phyloP scores from a whole-genome alignment of 148 eudicot species.

The Rhododendron ovatum region DNA sequence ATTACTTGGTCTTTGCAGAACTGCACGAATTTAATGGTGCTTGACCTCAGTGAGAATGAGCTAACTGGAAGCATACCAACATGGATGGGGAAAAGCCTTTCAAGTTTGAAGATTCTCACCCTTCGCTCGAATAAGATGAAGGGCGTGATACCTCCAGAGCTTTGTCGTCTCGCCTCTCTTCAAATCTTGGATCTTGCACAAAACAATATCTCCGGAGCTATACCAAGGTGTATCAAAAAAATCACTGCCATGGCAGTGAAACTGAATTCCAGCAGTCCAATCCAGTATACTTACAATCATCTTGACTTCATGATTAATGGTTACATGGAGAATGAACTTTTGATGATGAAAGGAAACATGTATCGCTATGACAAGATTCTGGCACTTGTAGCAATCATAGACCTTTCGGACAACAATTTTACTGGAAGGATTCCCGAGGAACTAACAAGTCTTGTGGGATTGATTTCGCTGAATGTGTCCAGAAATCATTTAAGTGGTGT shows the following conservation, averaged over 20 bases:
- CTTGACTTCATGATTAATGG: neutral
- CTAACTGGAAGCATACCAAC: conserved; percentile 15
- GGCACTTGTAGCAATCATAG: conserved; percentile 5
- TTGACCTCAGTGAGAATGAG: conserved; percentile 15
- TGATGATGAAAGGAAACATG: conserved; percentile 9
- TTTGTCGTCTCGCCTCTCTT: conserved; percentile 7
- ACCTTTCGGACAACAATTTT: conserved; percentile 11
- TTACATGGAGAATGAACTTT: neutral
- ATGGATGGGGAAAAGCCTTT: conserved; percentile 5
- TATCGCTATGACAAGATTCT: conserved; percentile 9
- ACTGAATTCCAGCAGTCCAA: neutral
- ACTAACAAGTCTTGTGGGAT: neutral
- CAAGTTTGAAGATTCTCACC: neutral
- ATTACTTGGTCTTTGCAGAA: conserved; percentile 12
- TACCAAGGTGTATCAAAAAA: conserved; percentile 4
- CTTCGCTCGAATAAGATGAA: conserved; percentile 2
- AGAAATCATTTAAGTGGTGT: neutral
- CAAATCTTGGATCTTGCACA: conserved; percentile 11
- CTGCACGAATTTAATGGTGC: neutral
- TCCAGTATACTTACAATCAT: neutral
- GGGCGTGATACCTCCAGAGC: neutral
- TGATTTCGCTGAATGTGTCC: neutral
- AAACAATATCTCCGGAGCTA: neutral
- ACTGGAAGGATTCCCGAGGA: neutral
- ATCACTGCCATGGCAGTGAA: conserved; percentile 10